phyloP scores from a whole-genome alignment of 495 filamentous ascomycete species.

The Collariella sp. region DNA sequence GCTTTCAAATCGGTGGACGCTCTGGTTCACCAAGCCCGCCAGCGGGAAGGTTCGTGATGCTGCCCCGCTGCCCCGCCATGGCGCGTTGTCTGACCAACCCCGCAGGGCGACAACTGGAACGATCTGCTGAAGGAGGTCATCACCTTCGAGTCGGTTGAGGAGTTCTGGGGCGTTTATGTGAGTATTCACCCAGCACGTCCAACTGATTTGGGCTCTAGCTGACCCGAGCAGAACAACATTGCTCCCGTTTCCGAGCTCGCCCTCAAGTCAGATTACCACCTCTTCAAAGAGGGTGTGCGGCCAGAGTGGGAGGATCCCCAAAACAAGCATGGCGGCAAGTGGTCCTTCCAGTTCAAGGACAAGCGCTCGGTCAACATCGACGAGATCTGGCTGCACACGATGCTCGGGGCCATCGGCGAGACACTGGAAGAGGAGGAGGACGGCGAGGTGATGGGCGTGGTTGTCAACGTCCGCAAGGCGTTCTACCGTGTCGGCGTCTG shows the following conservation, averaged over 20 bases:
- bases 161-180: slow-evolving; percentile 99
- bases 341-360: slow-evolving; percentile 95
- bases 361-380: slow-evolving; percentile 87
- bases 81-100: slow-evolving; percentile 9
- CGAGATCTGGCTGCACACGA: slow-evolving; percentile 92
- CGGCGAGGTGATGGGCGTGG: slow-evolving; percentile 96
- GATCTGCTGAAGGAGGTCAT: slow-evolving; percentile 97
- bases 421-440: slow-evolving; percentile 92
- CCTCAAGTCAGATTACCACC: slow-evolving; percentile 97
- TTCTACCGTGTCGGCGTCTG: slow-evolving; percentile 93
- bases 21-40: slow-evolving; percentile 99
- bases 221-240: slow-evolving; percentile 80
- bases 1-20: slow-evolving; percentile 89
- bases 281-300: slow-evolving; percentile 95
- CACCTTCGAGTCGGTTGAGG: slow-evolving; percentile 95
- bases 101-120: slow-evolving; percentile 93
- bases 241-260: slow-evolving; percentile 88
- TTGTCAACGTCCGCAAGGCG: slow-evolving; percentile 95
- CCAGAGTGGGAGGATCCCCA: slow-evolving; percentile 97
- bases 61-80: neutral
- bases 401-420: slow-evolving; percentile 94
- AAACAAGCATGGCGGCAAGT: slow-evolving; percentile 99
- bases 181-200: slow-evolving; percentile 30
- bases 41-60: slow-evolving; percentile 71
- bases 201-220: slow-evolving; percentile 8